Percentiles rank a stretch among this genome's conserved stretches.
Conservation (phyloP, 148 eudicot species). For the Chenopodium album region DNA sequence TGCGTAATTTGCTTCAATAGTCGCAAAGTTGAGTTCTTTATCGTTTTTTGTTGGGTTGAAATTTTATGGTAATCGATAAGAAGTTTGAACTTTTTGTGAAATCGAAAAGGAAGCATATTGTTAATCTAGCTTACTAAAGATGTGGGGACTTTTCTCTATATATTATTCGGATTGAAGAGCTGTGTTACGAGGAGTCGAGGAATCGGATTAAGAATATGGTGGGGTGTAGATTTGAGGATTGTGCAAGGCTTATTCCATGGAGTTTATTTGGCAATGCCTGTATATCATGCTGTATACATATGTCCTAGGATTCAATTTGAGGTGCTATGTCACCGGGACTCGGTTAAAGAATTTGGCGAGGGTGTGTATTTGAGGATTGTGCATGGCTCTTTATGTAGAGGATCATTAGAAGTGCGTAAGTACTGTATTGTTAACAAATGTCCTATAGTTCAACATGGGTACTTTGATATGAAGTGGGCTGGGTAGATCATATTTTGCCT, state of each 20-base stretch:
- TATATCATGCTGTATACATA: no score
- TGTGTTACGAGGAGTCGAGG: background rate
- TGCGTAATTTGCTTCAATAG: background rate
- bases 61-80: background rate
- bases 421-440: background rate
- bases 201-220: no score
- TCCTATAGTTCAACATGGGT: background rate
- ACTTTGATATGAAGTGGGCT: background rate
- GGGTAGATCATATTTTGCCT: background rate
- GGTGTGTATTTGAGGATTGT: background rate
- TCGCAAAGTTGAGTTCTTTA: constrained; percentile 6
- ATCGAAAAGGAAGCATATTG: background rate
- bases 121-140: background rate
- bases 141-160: background rate
- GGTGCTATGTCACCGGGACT: background rate
- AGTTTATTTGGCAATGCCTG: background rate
- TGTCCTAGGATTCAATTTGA: background rate
- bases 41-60: no score
- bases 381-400: background rate
- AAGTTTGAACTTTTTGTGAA: background rate
- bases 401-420: background rate
- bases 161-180: background rate
- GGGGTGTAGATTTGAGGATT: background rate
- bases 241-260: background rate
- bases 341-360: background rate